Conservation (phyloP, 148 eudicot species). For the Fallopia convolvulus region DNA sequence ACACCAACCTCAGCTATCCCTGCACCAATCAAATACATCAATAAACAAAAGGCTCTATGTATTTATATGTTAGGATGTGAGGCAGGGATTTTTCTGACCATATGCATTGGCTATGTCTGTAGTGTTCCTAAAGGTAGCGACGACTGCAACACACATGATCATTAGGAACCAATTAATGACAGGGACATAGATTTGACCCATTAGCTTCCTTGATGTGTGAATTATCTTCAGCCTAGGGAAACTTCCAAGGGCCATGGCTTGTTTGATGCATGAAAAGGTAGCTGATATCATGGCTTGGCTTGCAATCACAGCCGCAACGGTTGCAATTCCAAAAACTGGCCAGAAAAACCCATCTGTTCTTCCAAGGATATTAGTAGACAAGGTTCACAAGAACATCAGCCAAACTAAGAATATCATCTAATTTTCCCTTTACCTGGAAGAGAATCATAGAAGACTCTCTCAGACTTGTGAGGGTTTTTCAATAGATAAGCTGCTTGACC, state of each 20-base stretch:
- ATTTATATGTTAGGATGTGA: not conserved
- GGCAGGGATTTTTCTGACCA: conserved; percentile 26
- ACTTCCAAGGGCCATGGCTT: conserved; percentile 52
- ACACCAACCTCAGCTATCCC: conserved; percentile 47
- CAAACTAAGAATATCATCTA: not conserved
- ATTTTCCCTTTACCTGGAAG: conserved; percentile 27
- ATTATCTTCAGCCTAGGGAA: conserved; percentile 68
- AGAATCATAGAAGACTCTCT: conserved; percentile 33
- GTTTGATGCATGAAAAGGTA: conserved; percentile 57
- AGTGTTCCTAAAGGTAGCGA: conserved; percentile 49
- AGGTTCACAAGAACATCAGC: not conserved
- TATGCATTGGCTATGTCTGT: conserved; percentile 66
- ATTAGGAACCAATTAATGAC: conserved; percentile 64
- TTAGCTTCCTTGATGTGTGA: conserved; percentile 61
- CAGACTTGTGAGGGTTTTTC: conserved; percentile 37
- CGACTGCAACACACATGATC: conserved; percentile 53
- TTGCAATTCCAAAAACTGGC: conserved; percentile 66
- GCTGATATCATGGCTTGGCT: conserved; percentile 84
- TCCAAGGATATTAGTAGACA: not conserved
- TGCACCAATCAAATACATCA: not conserved
- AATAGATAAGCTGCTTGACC: conserved; percentile 79
- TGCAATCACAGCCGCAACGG: conserved; percentile 67
- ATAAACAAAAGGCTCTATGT: not conserved
- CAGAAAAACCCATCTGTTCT: conserved; percentile 45
- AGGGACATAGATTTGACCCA: conserved; percentile 82